Evolutionary conservation across 2,329 filamentous ascomycete species (phyloP), one percentile per base, ranked within the genome.

Genomic region (Xylogone sp.): DNA sequence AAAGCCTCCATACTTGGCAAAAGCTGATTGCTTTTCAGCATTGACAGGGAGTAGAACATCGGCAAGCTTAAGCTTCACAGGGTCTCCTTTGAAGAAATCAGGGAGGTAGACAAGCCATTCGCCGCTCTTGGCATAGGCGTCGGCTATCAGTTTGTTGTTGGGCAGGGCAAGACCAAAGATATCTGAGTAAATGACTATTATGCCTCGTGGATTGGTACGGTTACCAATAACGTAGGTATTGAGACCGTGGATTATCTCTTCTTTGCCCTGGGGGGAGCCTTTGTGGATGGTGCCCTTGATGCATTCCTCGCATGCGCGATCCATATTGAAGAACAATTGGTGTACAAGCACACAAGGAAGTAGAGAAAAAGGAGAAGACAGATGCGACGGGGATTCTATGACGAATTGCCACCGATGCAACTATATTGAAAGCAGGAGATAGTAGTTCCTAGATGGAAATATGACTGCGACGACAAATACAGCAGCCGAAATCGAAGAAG

Each of bases 221-320:
- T 67, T 66, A 43, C 65, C 64, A 39, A 66, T 56, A 5, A 74
- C 64, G 52, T 74, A 74, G 52, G 69, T 67, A 34, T 70, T 64
- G 8, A 66, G 62, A 27, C 66, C 64, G 49, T 67, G 68, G 24
- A 75, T 57, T 4, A 58, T 64, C 50, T 67, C 62, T 55, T 70
- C 69, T 44, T 62, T 69, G 54, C 71, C 71, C 16, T 57, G 56
- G 19, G 70, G 62, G 27, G 61, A 58, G 46, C 69, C 71, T 50
- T 66, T 53, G 63, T 72, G 71, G 51, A 67, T 66, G 54, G 69
- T 71, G 51, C 71, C 71, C 24, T 27, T 27, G 24, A 27, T 27
- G 24, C 24, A 27, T 10, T 27, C 24, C 10, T 6, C 24, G 24
- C 24, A 27, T 27, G 24, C 6, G 24, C 6, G 24, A 10, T 27